phyloP scores from a whole-genome alignment of 306 rosid species.

The Prunus padus region DNA sequence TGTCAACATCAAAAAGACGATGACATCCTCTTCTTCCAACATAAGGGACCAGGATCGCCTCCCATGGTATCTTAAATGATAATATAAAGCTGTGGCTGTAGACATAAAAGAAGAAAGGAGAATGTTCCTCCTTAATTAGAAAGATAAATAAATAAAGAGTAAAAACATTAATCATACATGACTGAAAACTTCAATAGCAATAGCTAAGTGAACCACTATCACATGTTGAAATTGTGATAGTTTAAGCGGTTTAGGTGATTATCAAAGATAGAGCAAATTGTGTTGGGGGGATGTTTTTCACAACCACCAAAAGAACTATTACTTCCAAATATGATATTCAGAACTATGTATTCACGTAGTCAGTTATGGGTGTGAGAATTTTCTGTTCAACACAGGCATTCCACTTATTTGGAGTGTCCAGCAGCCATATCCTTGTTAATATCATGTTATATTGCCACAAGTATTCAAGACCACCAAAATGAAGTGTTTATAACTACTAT shows the following conservation, averaged over 20 bases:
- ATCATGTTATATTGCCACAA: neutral
- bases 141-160: too few species aligned
- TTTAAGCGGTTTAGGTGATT: neutral
- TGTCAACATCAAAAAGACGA: slow-evolving; percentile 7
- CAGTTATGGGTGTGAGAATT: neutral
- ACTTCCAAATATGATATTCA: neutral
- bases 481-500: neutral
- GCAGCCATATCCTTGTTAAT: neutral
- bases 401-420: neutral
- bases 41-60: neutral
- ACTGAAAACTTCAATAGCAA: neutral
- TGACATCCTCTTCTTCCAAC: slow-evolving; percentile 2
- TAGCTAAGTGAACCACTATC: neutral
- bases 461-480: neutral
- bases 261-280: neutral
- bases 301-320: neutral
- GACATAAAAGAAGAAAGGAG: neutral
- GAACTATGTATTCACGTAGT: neutral
- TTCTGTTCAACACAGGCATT: neutral
- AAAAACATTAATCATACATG: neutral
- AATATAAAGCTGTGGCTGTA: slow-evolving; percentile 6
- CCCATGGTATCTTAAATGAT: slow-evolving; percentile 1
- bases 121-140: neutral
- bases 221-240: neutral
- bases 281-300: neutral